phyloP scores from a whole-genome alignment of 2,329 filamentous ascomycete species.

The Hypoxylon sp. region DNA sequence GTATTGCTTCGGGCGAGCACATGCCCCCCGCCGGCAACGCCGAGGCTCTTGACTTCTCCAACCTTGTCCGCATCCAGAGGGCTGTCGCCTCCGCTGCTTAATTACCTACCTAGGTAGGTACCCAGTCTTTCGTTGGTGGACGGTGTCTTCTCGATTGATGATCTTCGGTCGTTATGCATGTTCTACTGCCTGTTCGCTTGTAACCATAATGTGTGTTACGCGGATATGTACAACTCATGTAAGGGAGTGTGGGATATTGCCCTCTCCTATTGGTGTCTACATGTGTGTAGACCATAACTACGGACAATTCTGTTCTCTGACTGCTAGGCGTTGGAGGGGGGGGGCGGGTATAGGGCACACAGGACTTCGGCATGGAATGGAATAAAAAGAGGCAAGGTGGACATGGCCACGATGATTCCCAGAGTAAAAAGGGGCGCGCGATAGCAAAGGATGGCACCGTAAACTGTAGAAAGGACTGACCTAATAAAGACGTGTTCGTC shows the following conservation, averaged over 20 bases:
- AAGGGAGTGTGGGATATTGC: background rate
- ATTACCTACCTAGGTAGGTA: too few relatives aligned
- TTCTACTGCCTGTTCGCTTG: background rate
- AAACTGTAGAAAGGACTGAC: background rate
- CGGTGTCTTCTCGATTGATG: background rate
- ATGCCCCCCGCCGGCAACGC: constrained; percentile 61
- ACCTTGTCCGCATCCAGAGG: constrained; percentile 54
- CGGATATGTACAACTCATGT: background rate
- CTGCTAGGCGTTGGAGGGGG: background rate
- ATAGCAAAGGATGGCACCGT: background rate
- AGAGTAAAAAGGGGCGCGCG: background rate
- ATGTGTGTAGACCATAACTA: too few relatives aligned
- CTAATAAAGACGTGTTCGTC: background rate
- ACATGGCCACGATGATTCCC: background rate
- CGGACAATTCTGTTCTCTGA: background rate
- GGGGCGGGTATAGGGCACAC: background rate
- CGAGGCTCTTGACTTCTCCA: constrained; percentile 58
- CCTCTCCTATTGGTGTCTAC: background rate
- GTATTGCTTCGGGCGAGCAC: constrained; percentile 88
- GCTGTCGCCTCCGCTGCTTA: constrained; percentile 37
- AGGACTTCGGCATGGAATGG: background rate
- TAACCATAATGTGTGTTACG: background rate
- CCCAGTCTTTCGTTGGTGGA: background rate
- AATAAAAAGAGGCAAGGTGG: background rate
- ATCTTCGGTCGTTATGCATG: background rate